Conservation (phyloP, 331 rosid species). For the Telfairia occidentalis region DNA sequence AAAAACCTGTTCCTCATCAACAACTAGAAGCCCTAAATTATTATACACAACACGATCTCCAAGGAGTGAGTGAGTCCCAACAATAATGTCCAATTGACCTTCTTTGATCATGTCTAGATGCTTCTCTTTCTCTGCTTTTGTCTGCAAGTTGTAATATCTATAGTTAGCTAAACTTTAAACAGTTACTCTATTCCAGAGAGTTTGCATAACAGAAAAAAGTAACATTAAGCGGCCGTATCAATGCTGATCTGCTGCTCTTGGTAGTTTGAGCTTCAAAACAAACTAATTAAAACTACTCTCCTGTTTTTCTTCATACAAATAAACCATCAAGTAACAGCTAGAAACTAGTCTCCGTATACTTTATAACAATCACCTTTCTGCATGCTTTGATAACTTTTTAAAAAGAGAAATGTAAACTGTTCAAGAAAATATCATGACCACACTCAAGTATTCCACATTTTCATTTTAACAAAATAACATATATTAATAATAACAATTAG, state of each 20-base stretch:
- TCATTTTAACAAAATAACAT: neutral
- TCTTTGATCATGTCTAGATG: constrained; percentile 59
- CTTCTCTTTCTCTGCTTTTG: constrained; percentile 67
- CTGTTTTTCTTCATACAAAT: neutral
- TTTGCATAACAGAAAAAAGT: neutral
- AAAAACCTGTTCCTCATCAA: constrained; percentile 89
- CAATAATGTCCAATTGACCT: constrained; percentile 67
- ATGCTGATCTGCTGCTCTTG: neutral
- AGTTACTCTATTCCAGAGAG: constrained; percentile 7
- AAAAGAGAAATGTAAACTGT: neutral
- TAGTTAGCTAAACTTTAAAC: constrained; percentile 24
- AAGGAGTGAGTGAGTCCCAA: constrained; percentile 92
- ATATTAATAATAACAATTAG: neutral
- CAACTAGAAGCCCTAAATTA: constrained; percentile 87
- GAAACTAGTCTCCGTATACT: neutral
- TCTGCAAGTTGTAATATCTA: constrained; percentile 46
- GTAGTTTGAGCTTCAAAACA: neutral
- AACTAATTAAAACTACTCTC: neutral
- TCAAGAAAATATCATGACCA: neutral
- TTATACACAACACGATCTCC: constrained; percentile 79
- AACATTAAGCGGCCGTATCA: neutral
- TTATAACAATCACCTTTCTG: neutral
- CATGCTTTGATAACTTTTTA: neutral
- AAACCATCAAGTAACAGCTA: neutral
- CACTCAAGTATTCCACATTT: neutral